phyloP scores from a whole-genome alignment of 2,329 filamentous ascomycete genomes.

The Nemania sp. region DNA sequence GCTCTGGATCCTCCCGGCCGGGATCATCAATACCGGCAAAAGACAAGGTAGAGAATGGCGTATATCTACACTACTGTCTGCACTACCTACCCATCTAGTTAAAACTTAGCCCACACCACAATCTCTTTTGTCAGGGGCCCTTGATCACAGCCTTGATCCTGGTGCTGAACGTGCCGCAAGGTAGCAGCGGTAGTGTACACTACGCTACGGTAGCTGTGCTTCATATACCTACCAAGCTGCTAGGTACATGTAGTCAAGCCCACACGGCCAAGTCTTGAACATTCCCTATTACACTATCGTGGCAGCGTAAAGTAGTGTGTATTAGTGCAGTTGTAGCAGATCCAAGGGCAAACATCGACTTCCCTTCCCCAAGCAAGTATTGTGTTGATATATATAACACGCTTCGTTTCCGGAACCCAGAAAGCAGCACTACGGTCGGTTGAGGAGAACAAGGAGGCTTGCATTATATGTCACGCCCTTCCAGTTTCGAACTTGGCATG shows the following conservation, averaged over 20 bases:
- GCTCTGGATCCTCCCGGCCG: conserved; percentile 13
- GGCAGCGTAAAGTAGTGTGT: neutral
- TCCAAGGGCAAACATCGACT: conserved; percentile 3
- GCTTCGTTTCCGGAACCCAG: conserved; percentile 7
- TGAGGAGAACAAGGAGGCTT: neutral
- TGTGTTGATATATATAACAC: conserved; percentile 15
- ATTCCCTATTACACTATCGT: no score
- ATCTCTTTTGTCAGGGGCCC: conserved; percentile 17
- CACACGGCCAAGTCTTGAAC: no score
- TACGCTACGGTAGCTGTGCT: neutral
- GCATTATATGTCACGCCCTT: neutral
- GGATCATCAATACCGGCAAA: conserved; percentile 21
- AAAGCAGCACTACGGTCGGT: neutral
- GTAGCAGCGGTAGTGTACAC: conserved; percentile 12
- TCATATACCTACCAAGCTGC: neutral
- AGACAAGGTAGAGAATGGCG: neutral
- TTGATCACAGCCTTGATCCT: conserved; percentile 16
- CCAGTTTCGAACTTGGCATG: neutral
- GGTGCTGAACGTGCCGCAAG: conserved; percentile 20
- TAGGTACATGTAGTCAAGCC: no score
- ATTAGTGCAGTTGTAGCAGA: no score
- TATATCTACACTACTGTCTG: no score
- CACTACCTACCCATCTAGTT: no score
- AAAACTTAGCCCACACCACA: conserved; percentile 16
- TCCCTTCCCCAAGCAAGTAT: conserved; percentile 1